Conservation (phyloP, 352 stramenopile species). For the Globisporangium cylindrosporum region DNA sequence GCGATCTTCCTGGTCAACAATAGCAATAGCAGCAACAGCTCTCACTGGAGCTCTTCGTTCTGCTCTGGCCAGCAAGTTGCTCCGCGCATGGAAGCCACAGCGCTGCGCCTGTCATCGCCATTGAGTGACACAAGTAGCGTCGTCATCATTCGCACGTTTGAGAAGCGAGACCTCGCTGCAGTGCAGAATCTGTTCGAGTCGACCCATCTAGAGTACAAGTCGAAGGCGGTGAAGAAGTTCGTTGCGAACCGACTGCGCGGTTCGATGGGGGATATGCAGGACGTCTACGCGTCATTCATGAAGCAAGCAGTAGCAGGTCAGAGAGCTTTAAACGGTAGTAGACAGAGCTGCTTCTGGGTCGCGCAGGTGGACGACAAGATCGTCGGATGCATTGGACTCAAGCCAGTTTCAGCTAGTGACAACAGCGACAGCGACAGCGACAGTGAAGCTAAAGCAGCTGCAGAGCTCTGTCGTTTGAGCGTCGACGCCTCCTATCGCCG, state of each 20-base stretch:
- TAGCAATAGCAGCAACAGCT: background rate
- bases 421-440: background rate
- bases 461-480: background rate
- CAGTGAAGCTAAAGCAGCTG: background rate
- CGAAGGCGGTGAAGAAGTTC: background rate
- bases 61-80: background rate
- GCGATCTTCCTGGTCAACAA: background rate
- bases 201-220: background rate
- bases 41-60: background rate
- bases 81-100: background rate
- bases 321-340: background rate
- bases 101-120: background rate
- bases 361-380: background rate
- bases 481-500: background rate
- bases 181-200: background rate
- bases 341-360: background rate
- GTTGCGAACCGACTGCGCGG: background rate
- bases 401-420: background rate
- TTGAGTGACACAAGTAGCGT: background rate
- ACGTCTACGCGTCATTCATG: background rate
- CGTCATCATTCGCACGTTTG: background rate
- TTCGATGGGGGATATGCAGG: background rate
- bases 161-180: background rate
- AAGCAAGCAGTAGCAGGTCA: background rate
- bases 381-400: background rate